Conservation (phyloP, 768 basidiomycete species). For the Myochromella boudieri region DNA sequence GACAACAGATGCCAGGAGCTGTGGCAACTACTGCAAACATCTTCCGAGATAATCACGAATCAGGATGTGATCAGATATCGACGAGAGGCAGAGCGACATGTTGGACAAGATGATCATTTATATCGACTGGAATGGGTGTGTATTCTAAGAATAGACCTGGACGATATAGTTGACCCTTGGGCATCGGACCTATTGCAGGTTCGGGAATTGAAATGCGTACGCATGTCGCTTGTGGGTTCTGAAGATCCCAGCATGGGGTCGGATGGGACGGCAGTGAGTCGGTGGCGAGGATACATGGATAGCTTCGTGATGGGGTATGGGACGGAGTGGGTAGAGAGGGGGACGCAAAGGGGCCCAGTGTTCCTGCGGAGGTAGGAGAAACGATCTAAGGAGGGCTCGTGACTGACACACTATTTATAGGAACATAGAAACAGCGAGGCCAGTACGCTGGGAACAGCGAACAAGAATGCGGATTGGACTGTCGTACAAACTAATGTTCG, state of each 20-base stretch:
- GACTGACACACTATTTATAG: slow-evolving; percentile 47
- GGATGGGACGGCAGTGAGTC: slow-evolving; percentile 44
- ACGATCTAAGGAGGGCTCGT: slow-evolving; percentile 24
- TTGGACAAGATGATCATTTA: slow-evolving; percentile 73
- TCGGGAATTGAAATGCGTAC: slow-evolving; percentile 51
- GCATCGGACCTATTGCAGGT: slow-evolving; percentile 41
- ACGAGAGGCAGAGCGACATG: slow-evolving; percentile 74
- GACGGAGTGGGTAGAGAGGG: slow-evolving; percentile 66
- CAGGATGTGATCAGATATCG: slow-evolving; percentile 77
- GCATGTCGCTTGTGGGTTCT: slow-evolving; percentile 56
- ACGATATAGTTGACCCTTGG: slow-evolving; percentile 2
- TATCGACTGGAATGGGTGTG: slow-evolving; percentile 82
- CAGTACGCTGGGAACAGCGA: slow-evolving; percentile 37
- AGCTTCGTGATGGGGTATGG: slow-evolving; percentile 70
- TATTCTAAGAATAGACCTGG: slow-evolving; percentile 21
- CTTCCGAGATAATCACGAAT: slow-evolving; percentile 47
- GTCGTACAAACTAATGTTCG: slow-evolving; percentile 71
- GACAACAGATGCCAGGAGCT: slow-evolving; percentile 89
- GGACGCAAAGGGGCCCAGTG: slow-evolving; percentile 36
- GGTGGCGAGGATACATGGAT: slow-evolving; percentile 77
- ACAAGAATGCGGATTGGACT: slow-evolving; percentile 58
- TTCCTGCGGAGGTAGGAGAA: slow-evolving; percentile 58
- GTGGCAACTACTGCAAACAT: slow-evolving; percentile 68
- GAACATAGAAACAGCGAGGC: slow-evolving; percentile 42
- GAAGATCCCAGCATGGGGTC: slow-evolving; percentile 68